Evolutionary conservation across 75 land plant genomes (phyloP), one percentile per base, ranked within the genome.

Genomic region (Pinus albicaulis): DNA sequence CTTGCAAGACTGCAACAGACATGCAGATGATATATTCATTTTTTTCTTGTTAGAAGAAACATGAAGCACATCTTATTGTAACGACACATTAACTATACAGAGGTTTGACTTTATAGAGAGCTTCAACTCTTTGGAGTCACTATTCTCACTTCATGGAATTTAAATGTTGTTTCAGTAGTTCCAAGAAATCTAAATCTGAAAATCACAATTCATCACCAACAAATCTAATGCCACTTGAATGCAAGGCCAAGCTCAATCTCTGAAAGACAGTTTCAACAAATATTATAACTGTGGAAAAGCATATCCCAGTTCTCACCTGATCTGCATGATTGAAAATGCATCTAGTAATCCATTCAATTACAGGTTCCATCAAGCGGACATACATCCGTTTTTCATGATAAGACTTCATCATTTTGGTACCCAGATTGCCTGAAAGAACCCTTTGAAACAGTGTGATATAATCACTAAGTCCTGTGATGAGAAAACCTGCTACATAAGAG

Each of bases 261-360:
- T 10, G 11, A 48, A 48, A 12, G 53, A 48, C 11, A 48, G 11
- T 48, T 48, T 48, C 53, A 48, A 48, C 53, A 48, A 48, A 59
- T 20, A 59, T 59, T 59, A 59, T 20, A 59, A 59, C 7, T 22
- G 20, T 16, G 22, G 10, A 59, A 20, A 71, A 22, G 12, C 3
- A 10, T 41, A 3, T 56, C 86, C 2, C 31, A 31, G 31, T 31
- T 31, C 31, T 59, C 6, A 91, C 96, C 93, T 85, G 81, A 76
- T 80, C 73, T n/a, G 81, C 74, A 80, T 75, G 73, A 76, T 81
- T 83, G 77, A 88, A 89, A 38, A 90, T 80, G 74, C 89, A 84
- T 74, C 88, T 89, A 71, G 90, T 80, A 23, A 87, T 85, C 87
- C 89, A 90, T 63, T 90, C 98, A 76, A 95, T 86, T 4, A 87